phyloP scores from a whole-genome alignment of 805 yeast genomes.

The Maudiozyma serrabonitensis region DNA sequence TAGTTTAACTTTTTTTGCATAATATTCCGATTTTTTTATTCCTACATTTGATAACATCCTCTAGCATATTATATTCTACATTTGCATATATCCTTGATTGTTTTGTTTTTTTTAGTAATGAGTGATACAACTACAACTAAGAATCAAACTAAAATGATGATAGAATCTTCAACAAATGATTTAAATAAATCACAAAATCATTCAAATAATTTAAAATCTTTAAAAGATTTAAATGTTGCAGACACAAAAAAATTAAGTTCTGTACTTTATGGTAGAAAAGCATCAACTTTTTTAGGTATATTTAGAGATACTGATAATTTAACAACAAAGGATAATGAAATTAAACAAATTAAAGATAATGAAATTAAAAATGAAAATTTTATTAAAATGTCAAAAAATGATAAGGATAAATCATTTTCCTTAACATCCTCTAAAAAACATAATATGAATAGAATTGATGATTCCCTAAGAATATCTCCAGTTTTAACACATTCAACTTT shows the following conservation, averaged over 20 bases:
- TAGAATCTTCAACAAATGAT: neutral
- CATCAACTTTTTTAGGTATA: slow-evolving; percentile 27
- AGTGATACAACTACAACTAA: neutral
- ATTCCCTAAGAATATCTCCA: neutral
- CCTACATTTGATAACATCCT: neutral
- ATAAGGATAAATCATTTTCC: too few species aligned
- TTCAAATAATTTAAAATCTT: slow-evolving; percentile 6
- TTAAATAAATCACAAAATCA: neutral
- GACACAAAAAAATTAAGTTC: slow-evolving; percentile 15
- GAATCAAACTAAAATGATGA: neutral
- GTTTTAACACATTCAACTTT: neutral
- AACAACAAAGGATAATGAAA: neutral
- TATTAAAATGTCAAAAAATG: too few species aligned
- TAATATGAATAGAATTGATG: neutral
- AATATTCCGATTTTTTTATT: too few species aligned
- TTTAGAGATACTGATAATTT: slow-evolving; percentile 25
- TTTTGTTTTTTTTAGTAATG: neutral
- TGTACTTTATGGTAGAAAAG: slow-evolving; percentile 28
- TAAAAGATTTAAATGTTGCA: slow-evolving; percentile 20
- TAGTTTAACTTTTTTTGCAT: too few species aligned
- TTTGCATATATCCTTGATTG: neutral
- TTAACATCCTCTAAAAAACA: neutral
- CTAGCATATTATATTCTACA: neutral
- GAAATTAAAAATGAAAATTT: too few species aligned
- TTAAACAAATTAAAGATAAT: too few species aligned